Evolutionary conservation across 495 filamentous ascomycete genomes (phyloP), one percentile per base, ranked within the genome.

Genomic region (Neurospora africana): DNA sequence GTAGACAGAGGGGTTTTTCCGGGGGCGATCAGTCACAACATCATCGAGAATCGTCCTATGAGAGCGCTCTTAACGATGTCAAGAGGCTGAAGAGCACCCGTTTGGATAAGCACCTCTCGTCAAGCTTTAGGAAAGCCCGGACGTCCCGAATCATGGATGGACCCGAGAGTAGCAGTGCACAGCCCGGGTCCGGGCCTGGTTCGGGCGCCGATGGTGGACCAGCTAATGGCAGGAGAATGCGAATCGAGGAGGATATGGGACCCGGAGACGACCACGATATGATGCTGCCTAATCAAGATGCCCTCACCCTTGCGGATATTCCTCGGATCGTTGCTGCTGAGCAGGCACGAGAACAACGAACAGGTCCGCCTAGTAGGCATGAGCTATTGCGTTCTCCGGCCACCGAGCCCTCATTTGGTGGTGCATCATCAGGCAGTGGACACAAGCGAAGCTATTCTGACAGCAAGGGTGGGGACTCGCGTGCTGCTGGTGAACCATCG

Each of bases 301-400:
- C 93, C 17, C 84, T 98, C 40, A 97, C 94, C 6, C 83, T 99
- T 71, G 95, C 98, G 80, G 95, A 99, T 78, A 98, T 99, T 73
- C 95, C 95, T n/a, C 87, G 95, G 73, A 96, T 99, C 74, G 93
- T 98, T 58, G 95, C 95, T 3, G 93, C 95, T 10, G 93, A 98
- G 76, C 95, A 98, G 82, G 94, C 95, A 36, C 90, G 91, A 78
- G 94, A 97, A 78, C 94, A 97, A 78, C 88, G 93, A 70, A 90
- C 93, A 21, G 96, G 92, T 44, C 90, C 86, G 73, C 92, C 93
- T 76, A 89, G 90, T 19, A 89, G 92, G 40, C 89, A 91, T 68
- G 89, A 93, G 72, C 85, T 95, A 33, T 89, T 97, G 76, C 77
- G 90, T 85, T 81, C 90, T 78, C 72, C 89, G 36, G 81, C 85